A percentile compares a stretch with the other conserved stretches of the same genome.
Conservation (phyloP, 2,329 filamentous ascomycete genomes). For the Aspergillus fischeri region DNA sequence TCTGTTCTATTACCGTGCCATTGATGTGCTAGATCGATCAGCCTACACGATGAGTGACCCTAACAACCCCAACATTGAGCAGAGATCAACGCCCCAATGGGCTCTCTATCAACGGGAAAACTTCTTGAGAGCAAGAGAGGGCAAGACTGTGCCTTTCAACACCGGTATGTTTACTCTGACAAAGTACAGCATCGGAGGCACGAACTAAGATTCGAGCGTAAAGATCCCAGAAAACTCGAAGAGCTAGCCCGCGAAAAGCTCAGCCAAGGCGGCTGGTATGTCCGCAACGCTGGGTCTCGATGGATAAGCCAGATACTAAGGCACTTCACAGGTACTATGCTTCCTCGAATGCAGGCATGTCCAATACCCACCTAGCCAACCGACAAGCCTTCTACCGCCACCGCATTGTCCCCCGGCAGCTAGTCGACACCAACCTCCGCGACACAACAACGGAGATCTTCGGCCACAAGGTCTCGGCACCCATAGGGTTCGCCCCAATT, state of each 20-base stretch:
- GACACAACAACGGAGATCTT: conserved; percentile 58
- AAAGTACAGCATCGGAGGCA: not conserved
- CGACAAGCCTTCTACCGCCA: conserved; percentile 62
- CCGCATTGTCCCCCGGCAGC: conserved; percentile 58
- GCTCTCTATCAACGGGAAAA: conserved; percentile 53
- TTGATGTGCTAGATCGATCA: not conserved
- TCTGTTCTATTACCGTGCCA: not conserved
- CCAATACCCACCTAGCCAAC: conserved; percentile 52
- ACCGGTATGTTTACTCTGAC: conserved; percentile 35
- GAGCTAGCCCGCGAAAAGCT: conserved; percentile 54
- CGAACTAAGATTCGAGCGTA: not conserved
- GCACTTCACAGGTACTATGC: conserved; percentile 27
- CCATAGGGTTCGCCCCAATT: conserved; percentile 62
- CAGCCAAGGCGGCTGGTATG: conserved; percentile 53
- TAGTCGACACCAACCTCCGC: conserved; percentile 57
- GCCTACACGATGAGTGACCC: conserved; percentile 38
- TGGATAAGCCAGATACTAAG: not conserved
- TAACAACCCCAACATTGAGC: conserved; percentile 49
- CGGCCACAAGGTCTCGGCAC: conserved; percentile 55
- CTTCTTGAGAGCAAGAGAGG: conserved; percentile 53
- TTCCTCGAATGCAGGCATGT: conserved; percentile 34
- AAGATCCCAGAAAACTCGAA: conserved; percentile 56
- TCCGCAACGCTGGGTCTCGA: not conserved
- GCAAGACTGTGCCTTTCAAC: conserved; percentile 49
- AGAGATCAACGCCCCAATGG: conserved; percentile 51